These are phyloP conservation scores for Solanum aculeatissimum DNA, from an alignment of 305 asterid species.

Conservation along the genomic window DNA sequence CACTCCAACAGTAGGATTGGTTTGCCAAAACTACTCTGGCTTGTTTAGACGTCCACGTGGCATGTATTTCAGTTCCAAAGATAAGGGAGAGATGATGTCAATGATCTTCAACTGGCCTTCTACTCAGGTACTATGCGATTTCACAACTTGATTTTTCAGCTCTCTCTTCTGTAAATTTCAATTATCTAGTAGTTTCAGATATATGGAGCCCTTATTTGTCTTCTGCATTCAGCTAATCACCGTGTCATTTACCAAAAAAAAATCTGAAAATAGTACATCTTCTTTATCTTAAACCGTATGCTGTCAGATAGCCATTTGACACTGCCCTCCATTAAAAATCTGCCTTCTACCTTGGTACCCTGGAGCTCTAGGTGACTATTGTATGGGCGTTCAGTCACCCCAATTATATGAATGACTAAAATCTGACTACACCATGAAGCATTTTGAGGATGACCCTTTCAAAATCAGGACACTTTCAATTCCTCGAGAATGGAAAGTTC, in stretches of 20 bases:
- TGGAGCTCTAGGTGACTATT: background rate
- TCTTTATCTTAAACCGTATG: background rate
- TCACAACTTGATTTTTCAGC: background rate
- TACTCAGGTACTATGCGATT: slow-evolving; percentile 41
- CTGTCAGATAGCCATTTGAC: background rate
- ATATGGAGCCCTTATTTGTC: background rate
- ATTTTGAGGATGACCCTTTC: background rate
- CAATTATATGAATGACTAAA: background rate
- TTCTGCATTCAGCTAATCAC: background rate
- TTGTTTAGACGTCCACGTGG: slow-evolving; percentile 97
- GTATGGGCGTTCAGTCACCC: background rate
- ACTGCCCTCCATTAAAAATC: background rate
- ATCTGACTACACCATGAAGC: background rate
- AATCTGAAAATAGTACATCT: background rate
- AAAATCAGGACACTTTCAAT: background rate
- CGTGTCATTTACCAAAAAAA: background rate
- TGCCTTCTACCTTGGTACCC: background rate
- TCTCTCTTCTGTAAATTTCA: background rate
- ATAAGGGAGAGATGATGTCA: slow-evolving; percentile 99
- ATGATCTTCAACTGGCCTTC: slow-evolving; percentile 98
- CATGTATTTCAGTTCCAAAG: slow-evolving; percentile 98
- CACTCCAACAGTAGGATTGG: slow-evolving; percentile 98
- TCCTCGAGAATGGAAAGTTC: background rate
- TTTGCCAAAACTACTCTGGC: slow-evolving; percentile 97
- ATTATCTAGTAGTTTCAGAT: background rate